These are phyloP conservation scores for Fusarium dlaminii DNA, from an alignment of 2,329 filamentous ascomycete genomes.

Conservation along the genomic window DNA sequence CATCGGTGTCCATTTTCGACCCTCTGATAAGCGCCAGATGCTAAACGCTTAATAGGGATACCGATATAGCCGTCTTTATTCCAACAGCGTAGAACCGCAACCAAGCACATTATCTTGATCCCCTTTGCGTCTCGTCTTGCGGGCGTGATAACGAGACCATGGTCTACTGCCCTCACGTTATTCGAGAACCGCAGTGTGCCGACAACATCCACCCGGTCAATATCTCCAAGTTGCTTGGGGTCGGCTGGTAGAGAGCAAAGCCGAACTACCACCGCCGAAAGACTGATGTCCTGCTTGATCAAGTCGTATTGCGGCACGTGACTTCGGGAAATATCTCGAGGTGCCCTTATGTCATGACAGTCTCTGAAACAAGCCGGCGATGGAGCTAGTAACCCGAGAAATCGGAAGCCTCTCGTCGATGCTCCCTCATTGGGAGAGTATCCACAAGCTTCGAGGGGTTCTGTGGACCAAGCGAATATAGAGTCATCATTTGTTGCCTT, in stretches of 20 bases:
- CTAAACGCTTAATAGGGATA: slow-evolving; percentile 7
- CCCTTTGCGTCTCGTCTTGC: slow-evolving; percentile 7
- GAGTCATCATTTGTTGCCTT: slow-evolving; percentile 16
- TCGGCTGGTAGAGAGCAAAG: background rate
- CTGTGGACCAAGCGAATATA: slow-evolving; percentile 10
- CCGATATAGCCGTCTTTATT: slow-evolving; percentile 14
- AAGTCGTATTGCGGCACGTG: background rate
- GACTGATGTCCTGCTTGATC: background rate
- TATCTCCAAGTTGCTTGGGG: background rate
- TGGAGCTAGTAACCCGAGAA: background rate
- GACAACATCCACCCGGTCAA: background rate
- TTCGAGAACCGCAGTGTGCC: slow-evolving; percentile 2
- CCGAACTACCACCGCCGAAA: background rate
- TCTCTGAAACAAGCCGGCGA: slow-evolving; percentile 7
- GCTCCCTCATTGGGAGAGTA: background rate
- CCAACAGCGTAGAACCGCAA: slow-evolving; percentile 1
- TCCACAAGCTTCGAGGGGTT: background rate
- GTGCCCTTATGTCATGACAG: background rate
- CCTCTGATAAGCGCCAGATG: background rate
- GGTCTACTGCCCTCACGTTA: slow-evolving; percentile 1
- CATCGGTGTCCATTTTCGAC: slow-evolving; percentile 10
- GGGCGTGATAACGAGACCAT: background rate
- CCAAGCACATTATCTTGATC: slow-evolving; percentile 6
- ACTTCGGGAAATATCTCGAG: background rate
- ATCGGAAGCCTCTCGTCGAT: background rate